Base-by-base conservation (phyloP, 345 rosid genomes). In the Lumnitzera racemosa region DNA sequence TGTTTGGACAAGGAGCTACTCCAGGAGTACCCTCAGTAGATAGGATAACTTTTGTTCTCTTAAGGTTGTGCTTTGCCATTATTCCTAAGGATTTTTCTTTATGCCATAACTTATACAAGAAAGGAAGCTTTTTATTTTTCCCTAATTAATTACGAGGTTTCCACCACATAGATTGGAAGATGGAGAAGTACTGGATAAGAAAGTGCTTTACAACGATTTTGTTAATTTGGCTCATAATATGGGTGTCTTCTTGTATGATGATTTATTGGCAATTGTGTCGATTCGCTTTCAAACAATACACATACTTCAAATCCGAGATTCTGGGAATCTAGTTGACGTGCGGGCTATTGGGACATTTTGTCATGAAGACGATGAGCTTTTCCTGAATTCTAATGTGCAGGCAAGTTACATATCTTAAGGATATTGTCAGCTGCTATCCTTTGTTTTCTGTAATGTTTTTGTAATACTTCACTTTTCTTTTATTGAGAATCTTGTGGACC, bases 171-270 rank as follows among this genome's bases (percentile, higher is more conserved):
- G 99, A 70, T 79, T 94, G 80, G 90, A 86, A 78, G 88, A 94
- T 68, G 99, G 99, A 56, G 78, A 76, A 57, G 59, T 76, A 41
- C 72, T 94, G 61, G 99, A 90, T 67, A 89, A 87, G 72, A 90
- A 86, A 80, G 92, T 81, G 49, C 88, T 94, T 68, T 78, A 51
- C 67, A 83, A 94, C 66, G 99, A 94, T 74, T 90, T 76, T 69
- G 82, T 94, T 57, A 83, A 88, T 68, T 70, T 90, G 69, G 75
- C 80, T 64, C 78, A 90, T 69, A 86, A 90, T 55, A 74, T 80
- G 83, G 96, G 96, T n/a, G 96, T 75, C 63, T 89, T 85, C 80
- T 72, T 94, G 55, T 94, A 88, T 49, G 97, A 94, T 72, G 97
- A 94, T 78, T 80, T 90, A 51, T 75, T 94, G 58, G 95, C 99